phyloP scores from a whole-genome alignment of 345 rosid genomes.

The Salix koriyanagi region DNA sequence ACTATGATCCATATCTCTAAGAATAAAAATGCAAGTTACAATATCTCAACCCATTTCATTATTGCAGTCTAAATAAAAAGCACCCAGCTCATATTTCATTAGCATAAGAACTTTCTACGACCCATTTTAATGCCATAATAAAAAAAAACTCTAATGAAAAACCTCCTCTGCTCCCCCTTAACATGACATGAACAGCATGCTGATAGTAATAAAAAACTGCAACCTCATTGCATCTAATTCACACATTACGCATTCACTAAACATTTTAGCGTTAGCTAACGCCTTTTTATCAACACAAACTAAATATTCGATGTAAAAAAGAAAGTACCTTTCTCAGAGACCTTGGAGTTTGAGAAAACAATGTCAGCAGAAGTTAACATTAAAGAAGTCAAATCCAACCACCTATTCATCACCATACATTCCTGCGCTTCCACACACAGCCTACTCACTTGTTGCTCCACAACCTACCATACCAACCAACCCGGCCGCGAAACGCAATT shows the following conservation, averaged over 20 bases:
- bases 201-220: not conserved
- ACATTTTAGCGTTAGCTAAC: not conserved
- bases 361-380: slow-evolving; percentile 90
- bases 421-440: slow-evolving; percentile 81
- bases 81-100: not conserved
- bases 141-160: not conserved
- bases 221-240: not conserved
- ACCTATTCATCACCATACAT: slow-evolving; percentile 51
- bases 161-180: not conserved
- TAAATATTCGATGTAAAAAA: not conserved
- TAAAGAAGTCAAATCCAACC: slow-evolving; percentile 76
- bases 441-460: slow-evolving; percentile 67
- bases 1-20: not conserved
- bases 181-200: not conserved
- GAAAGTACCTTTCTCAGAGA: slow-evolving; percentile 77
- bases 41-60: not conserved
- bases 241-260: not conserved
- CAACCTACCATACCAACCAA: slow-evolving; percentile 39
- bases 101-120: not conserved
- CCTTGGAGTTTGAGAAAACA: slow-evolving; percentile 61
- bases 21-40: not conserved
- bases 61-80: not conserved
- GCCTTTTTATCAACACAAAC: no score
- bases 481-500: not conserved
- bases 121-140: no score